Conservation (phyloP, 371 early-diverging fungal species). For the Mortierella sp. region DNA sequence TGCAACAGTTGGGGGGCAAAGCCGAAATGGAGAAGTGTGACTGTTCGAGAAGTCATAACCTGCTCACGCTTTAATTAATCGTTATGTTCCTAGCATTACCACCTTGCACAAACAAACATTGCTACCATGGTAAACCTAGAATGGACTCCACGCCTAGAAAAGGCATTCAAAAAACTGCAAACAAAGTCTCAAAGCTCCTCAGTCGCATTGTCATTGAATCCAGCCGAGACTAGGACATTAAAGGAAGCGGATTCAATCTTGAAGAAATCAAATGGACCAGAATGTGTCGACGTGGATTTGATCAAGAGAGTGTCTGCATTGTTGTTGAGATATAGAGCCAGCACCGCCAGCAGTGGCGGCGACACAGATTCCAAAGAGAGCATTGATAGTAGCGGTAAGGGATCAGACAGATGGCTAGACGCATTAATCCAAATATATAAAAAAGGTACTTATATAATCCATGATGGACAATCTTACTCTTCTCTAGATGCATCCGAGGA, state of each 20-base stretch:
- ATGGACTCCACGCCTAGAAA: slow-evolving; percentile 53
- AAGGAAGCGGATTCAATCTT: slow-evolving; percentile 12
- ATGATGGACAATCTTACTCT: neutral
- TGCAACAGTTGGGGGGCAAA: neutral
- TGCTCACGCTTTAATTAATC: no score
- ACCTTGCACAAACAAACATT: neutral
- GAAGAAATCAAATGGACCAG: neutral
- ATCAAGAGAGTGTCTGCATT: slow-evolving; percentile 35
- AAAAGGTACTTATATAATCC: neutral
- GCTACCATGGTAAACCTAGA: slow-evolving; percentile 23
- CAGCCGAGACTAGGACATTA: slow-evolving; percentile 12
- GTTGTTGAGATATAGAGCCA: slow-evolving; percentile 19
- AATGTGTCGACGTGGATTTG: slow-evolving; percentile 32
- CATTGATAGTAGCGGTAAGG: neutral
- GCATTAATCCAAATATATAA: neutral
- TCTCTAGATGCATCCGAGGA: slow-evolving; percentile 26
- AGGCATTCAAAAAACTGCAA: slow-evolving; percentile 29
- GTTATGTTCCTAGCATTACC: neutral
- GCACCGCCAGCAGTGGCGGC: no score
- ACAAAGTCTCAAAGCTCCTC: neutral
- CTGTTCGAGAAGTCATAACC: neutral
- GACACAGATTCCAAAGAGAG: neutral
- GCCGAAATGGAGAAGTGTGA: neutral
- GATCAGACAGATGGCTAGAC: neutral
- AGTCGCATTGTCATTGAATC: neutral